Evolutionary conservation across 768 basidiomycete species (phyloP).

Genomic region (Pisolithus tinctorius): DNA sequence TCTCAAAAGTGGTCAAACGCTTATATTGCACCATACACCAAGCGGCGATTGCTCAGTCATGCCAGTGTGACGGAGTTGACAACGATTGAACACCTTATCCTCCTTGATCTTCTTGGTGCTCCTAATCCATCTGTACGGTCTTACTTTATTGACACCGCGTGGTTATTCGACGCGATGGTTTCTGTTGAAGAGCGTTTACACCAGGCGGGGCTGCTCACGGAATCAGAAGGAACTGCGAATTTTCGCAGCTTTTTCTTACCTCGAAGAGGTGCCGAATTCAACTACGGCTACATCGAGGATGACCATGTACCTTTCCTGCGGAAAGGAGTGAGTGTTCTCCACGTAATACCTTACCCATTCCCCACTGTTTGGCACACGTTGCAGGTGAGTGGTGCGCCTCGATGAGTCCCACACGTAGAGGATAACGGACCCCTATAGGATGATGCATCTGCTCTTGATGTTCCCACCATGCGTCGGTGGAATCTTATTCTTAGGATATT

Average conservation of each 20-base stretch:
- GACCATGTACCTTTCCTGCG: constrained; percentile 90
- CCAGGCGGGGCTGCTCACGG: constrained; percentile 53
- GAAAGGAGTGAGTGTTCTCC: constrained; percentile 80
- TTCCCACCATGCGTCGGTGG: constrained; percentile 85
- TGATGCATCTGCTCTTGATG: constrained; percentile 78
- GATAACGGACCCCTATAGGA: constrained; percentile 47
- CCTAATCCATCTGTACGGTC: constrained; percentile 67
- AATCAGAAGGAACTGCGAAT: constrained; percentile 33
- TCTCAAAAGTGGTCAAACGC: constrained; percentile 77
- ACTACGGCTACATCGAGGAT: constrained; percentile 69
- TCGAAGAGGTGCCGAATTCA: constrained; percentile 32
- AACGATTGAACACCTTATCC: constrained; percentile 83
- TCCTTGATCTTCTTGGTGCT: constrained; percentile 89
- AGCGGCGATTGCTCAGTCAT: constrained; percentile 52
- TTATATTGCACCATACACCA: constrained; percentile 53
- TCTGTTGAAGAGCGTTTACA: constrained; percentile 69
- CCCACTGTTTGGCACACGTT: constrained; percentile 86
- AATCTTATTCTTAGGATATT: constrained; percentile 83
- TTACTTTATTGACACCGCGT: constrained; percentile 83
- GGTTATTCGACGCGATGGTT: constrained; percentile 80
- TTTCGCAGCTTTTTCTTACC: constrained; percentile 65
- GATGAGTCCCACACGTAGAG: background rate
- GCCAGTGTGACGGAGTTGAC: constrained; percentile 55
- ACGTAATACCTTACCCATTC: constrained; percentile 86
- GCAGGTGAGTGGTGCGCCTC: constrained; percentile 37